Base-by-base conservation (phyloP, 495 filamentous ascomycete species). In the Annulohypoxylon moriforme region DNA sequence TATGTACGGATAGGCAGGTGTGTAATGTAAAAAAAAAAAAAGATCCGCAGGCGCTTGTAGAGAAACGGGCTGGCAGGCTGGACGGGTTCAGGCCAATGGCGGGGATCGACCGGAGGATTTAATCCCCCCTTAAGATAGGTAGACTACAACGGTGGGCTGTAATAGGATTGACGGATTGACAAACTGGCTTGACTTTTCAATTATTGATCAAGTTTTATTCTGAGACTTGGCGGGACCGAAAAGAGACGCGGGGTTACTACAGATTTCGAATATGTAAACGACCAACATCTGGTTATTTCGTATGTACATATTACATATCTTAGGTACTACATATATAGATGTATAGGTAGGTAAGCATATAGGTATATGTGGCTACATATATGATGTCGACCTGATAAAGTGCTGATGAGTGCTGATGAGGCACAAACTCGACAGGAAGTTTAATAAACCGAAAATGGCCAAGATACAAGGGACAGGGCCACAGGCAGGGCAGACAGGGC, bases 91-190 rank as follows among this genome's bases (percentile, higher is more conserved):
- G 29, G 27, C 57, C 60, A 66, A 61, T 68, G 31, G 66, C 71
- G 71, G 61, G 71, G 66, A 67, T 69, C 66, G 58, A 46, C 71
- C 66, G 71, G 66, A 67, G 65, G 66, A 46, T 67, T 73, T 67
- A 67, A 67, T 69, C 71, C 57, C 60, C 56, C 64, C 46, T 22
- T 14, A 38, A 44, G 47, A 25, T 60, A 59, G 47, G 27, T 40
- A 40, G 52, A 56, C 20, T 44, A 60, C 60, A 27, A 61, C 40
- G 38, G 55, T 24, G 53, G 53, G 36, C 20, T 59, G 59, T 63
- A 62, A 59, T 60, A 47, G 52, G 53, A 72, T 64, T 72, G 50
- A 46, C 50, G 50, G 62, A 67, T 60, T 72, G 50, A 46, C 50
- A 57, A 62, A 67, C 62, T 50, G 5, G 33, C 52, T 66, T 40